Percentiles rank a stretch among this genome's conserved stretches.
Evolutionary conservation across 2,329 filamentous ascomycete genomes (phyloP).

Genomic region (Colletotrichum sansevieriae): DNA sequence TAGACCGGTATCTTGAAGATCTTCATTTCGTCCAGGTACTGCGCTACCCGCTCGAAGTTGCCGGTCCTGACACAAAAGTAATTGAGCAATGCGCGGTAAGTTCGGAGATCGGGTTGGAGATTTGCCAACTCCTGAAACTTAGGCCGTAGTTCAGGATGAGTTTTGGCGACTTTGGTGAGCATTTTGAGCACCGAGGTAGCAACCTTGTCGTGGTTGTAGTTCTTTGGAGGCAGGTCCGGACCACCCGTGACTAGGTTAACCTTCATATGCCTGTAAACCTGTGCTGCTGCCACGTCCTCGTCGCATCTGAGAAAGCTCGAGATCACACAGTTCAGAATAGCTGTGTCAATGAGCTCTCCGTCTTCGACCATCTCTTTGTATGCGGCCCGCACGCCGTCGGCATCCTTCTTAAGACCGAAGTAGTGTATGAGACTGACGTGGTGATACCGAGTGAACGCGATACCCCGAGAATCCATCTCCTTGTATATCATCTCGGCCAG

Average conservation of each 20-base stretch:
- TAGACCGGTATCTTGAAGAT: conserved; percentile 76
- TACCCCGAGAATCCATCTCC: conserved; percentile 80
- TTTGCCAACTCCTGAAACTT: conserved; percentile 72
- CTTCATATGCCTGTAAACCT: conserved; percentile 90
- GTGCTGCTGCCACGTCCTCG: conserved; percentile 81
- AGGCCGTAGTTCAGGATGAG: conserved; percentile 66
- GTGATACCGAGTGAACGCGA: conserved; percentile 82
- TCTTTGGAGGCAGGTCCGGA: conserved; percentile 56
- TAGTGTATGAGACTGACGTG: conserved; percentile 87
- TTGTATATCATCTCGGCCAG: conserved; percentile 87
- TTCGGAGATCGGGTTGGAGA: conserved; percentile 80
- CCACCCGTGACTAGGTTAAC: conserved; percentile 59
- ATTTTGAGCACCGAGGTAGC: conserved; percentile 69
- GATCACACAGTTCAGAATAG: conserved; percentile 89
- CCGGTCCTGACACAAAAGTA: conserved; percentile 79
- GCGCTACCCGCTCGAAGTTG: conserved; percentile 77
- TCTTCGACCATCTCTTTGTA: conserved; percentile 87
- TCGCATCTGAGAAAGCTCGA: conserved; percentile 80
- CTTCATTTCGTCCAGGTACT: conserved; percentile 85
- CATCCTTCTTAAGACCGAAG: conserved; percentile 81
- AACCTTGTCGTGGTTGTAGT: conserved; percentile 61
- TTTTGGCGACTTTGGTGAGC: conserved; percentile 67
- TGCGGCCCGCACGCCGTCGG: conserved; percentile 78
- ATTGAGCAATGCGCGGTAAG: conserved; percentile 83
- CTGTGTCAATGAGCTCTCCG: conserved; percentile 89